phyloP scores from a whole-genome alignment of 192 early-diverging fungal genomes.

The Piromyces sp. region DNA sequence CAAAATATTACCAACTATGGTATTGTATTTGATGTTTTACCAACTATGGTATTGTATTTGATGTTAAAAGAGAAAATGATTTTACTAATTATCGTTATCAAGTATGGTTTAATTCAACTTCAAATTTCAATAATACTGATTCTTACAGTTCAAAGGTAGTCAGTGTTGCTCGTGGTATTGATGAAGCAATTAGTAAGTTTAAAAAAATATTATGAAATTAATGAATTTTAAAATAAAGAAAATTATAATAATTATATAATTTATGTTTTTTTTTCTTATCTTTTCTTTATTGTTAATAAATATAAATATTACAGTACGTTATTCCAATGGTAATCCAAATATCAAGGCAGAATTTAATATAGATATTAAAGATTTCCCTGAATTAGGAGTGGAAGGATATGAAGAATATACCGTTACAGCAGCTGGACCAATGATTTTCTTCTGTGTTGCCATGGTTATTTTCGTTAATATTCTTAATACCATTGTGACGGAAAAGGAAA shows the following conservation, averaged over 20 bases:
- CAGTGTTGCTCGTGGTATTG: slow-evolving; percentile 38
- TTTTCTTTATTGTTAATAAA: too few species aligned
- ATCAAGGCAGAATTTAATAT: slow-evolving; percentile 9
- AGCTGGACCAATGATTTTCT: slow-evolving; percentile 33
- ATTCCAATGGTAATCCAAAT: not conserved
- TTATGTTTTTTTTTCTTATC: too few species aligned
- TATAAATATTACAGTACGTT: too few species aligned
- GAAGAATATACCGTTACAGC: slow-evolving; percentile 40
- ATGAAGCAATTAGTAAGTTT: slow-evolving; percentile 52
- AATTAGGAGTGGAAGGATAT: slow-evolving; percentile 24
- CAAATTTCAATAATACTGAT: slow-evolving; percentile 38
- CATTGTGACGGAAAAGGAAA: slow-evolving; percentile 58
- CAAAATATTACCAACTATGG: slow-evolving; percentile 47
- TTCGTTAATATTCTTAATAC: slow-evolving; percentile 39
- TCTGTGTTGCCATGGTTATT: slow-evolving; percentile 25
- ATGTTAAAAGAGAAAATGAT: not conserved
- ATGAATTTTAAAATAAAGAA: too few species aligned
- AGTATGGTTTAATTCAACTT: slow-evolving; percentile 52
- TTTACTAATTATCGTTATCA: slow-evolving; percentile 52
- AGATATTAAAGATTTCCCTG: slow-evolving; percentile 51
- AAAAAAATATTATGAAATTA: too few species aligned
- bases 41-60: slow-evolving; percentile 32
- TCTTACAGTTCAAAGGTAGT: slow-evolving; percentile 37
- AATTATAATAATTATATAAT: too few species aligned
- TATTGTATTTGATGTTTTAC: too few species aligned